Conservation (phyloP, 2,329 filamentous ascomycete species). For the Stenocarpella maydis region DNA sequence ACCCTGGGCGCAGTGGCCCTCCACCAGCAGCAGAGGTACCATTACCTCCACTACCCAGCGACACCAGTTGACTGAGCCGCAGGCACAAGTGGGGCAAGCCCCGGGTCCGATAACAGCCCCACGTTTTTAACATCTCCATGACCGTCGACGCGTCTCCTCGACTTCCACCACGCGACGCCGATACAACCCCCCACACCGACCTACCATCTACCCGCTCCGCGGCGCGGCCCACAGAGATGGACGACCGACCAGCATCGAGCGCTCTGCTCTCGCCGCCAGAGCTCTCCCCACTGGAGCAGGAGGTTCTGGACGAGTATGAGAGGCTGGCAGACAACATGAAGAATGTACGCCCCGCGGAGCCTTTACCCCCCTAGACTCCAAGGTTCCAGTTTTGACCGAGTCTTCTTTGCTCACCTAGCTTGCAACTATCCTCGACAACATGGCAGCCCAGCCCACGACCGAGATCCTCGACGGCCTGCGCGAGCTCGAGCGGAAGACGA, state of each 20-base stretch:
- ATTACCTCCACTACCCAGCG: not conserved
- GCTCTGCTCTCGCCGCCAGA: conserved; percentile 57
- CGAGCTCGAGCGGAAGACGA: conserved; percentile 91
- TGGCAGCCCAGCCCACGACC: conserved; percentile 75
- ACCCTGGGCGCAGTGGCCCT: not conserved
- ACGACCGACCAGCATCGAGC: conserved; percentile 35
- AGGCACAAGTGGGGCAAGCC: conserved; percentile 16
- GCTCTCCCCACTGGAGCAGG: conserved; percentile 85
- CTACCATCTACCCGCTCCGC: not conserved
- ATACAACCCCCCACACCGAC: not conserved
- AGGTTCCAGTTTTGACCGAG: not conserved
- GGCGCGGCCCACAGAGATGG: conserved; percentile 19
- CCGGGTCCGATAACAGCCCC: conserved; percentile 28
- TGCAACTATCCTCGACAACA: conserved; percentile 66
- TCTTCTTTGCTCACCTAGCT: conserved; percentile 54
- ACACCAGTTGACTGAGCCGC: not conserved
- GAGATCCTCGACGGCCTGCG: conserved; percentile 87
- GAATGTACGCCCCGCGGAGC: conserved; percentile 62
- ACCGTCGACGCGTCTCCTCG: conserved; percentile 22
- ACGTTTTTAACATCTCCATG: conserved; percentile 24
- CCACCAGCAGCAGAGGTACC: not conserved
- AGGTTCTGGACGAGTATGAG: conserved; percentile 94
- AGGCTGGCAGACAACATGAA: conserved; percentile 90
- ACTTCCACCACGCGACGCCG: conserved; percentile 8
- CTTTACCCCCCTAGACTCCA: not conserved